Base-by-base conservation (phyloP, 805 yeast species). In the Ogataea allantospora region DNA sequence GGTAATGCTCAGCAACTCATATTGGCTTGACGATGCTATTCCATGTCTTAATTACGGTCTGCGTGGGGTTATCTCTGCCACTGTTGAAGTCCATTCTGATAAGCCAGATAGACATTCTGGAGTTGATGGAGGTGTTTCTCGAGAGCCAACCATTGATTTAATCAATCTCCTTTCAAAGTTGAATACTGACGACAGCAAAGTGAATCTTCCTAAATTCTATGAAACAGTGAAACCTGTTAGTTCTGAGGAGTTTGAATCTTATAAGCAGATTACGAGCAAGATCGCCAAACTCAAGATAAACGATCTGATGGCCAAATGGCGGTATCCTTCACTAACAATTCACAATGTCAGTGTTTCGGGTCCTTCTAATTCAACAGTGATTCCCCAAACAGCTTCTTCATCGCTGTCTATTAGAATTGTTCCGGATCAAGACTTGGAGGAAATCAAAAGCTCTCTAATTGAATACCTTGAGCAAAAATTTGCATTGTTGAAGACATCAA, bases 21-120 rank as follows among this genome's bases (percentile, higher is more conserved):
- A 88, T 54, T 93, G 99, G 99, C 68, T 91, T 9, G 95, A 89
- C 53, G 93, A 87, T 47, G 69, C 71, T 10, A 79, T 80, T 13
- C 99, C 99, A 1, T 91, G 97, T 60, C 68, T 93, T 51, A 91
- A 91, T 56, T 93, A 91, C 62, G 99, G 99, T 0, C 68, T 93
- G 40, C 72, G 99, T 56, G 99, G 99, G 34, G 91, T 89, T 2
- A 70, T 93, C 16, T 84, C 88, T 61, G 83, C 87, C 2, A 69
- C 79, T n/a, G 74, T 93, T 2, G 77, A 77, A 23, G 70, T 93
- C 8, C 66, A 68, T 40, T 78, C 88, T 35, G 89, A 81, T 47
- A 72, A 72, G 42, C 95, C 95, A 1, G 97, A 93, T 59, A 68
- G 95, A 42, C 99, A 93, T 57, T 87, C 97, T 0, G 99, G 99